Base-by-base conservation (phyloP, 148 eudicot genomes). In the Fagopyrum esculentum region DNA sequence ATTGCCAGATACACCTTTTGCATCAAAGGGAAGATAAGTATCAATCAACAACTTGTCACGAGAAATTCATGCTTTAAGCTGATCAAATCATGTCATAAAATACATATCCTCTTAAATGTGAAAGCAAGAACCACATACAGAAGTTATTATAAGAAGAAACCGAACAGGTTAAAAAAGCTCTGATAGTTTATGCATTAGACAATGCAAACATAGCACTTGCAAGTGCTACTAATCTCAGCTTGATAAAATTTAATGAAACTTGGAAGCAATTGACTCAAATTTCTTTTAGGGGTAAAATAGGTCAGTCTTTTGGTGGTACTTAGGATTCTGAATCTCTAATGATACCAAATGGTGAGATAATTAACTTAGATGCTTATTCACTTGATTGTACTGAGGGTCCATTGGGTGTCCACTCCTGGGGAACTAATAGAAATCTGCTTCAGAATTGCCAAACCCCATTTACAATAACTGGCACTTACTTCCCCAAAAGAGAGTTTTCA, bases 1-100 rank as follows among this genome's bases (percentile, higher is more conserved):
- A 95, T 89, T 9, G 99, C 97, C 88, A 95, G 78, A 84, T 95
- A 95, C 47, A 95, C 99, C 99, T 95, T 72, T 66, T 15, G 47
- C 1, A 43, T 66, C 45, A 40, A 66, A 66, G 45, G 16, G 71
- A 66, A 35, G 19, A 66, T 35, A 66, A 66, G 47, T 66, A 66
- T 9, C 35, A 63, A 76, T 49, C 40, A 69, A 76, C 59, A 56
- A 51, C 45, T 52, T 1, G 15, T 19, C 61, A 75, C 9, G 9
- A 74, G 9, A 57, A 55, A 15, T 1, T 29, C 45, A 40, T 8
- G 71, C n/a, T 43, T 66, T 11, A n/a, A 64, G 6, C 4, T 1
- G 17, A 66, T 66, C 71, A 66, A 64, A 40, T 13, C 19, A 4
- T 43, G 71, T 12, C 71, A 66, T 66, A 15, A 13, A 13, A 40